Evolutionary conservation across 2,329 filamentous ascomycete species (phyloP).

Genomic region (Macrophomina pseudophaseolina): DNA sequence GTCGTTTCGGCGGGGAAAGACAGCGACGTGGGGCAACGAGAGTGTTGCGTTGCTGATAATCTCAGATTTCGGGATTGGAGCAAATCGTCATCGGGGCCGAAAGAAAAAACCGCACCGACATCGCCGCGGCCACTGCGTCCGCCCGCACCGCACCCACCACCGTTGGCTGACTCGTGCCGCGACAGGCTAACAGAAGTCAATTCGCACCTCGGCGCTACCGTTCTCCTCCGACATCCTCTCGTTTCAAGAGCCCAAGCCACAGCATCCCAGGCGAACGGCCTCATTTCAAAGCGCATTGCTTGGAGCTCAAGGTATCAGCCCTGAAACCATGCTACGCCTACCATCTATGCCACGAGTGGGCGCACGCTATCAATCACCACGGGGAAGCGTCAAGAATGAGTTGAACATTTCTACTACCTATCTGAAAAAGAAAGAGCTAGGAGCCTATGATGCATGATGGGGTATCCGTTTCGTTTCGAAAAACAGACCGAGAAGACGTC

Average conservation of each 20-base stretch:
- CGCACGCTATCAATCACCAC: too few relatives aligned
- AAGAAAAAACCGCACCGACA: constrained; percentile 1
- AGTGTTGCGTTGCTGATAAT: neutral
- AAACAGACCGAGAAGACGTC: neutral
- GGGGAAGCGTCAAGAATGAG: too few relatives aligned
- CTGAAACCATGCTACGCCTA: neutral
- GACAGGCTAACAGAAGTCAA: constrained; percentile 9
- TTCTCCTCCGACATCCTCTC: neutral
- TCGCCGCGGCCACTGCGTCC: constrained; percentile 13
- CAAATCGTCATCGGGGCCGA: constrained; percentile 8
- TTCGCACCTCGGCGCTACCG: neutral
- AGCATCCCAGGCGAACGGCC: neutral
- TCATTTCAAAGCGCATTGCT: neutral
- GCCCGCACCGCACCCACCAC: neutral
- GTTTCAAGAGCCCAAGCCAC: neutral
- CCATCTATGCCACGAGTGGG: too few relatives aligned
- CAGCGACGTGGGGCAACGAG: constrained; percentile 1
- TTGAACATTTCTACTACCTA: neutral
- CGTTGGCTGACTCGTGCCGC: neutral
- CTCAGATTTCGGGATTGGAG: neutral
- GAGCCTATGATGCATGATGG: constrained; percentile 11
- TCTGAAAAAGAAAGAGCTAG: neutral
- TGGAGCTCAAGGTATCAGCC: too few relatives aligned
- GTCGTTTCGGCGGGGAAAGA: neutral
- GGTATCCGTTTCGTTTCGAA: constrained; percentile 12